These are phyloP conservation scores for Hsuehochloa calcarea DNA, from an alignment of 176 grass and related monocot genomes.

Conservation along the genomic window DNA sequence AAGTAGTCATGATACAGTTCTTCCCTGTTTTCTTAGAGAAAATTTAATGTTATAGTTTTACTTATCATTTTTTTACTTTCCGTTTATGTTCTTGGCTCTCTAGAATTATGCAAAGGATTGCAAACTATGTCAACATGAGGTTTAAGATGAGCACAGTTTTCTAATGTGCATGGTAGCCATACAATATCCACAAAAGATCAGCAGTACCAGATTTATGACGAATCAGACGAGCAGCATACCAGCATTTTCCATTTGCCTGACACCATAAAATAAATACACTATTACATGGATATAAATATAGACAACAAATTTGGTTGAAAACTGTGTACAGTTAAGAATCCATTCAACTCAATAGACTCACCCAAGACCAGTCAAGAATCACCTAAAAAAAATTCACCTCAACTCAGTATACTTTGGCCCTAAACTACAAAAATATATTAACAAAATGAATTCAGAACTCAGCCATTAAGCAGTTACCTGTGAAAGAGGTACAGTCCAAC, in stretches of 20 bases:
- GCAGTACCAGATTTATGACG: slow-evolving; percentile 29
- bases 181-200: slow-evolving; percentile 20
- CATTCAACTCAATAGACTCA: neutral
- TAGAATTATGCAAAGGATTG: neutral
- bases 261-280: slow-evolving; percentile 32
- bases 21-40: neutral
- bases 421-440: slow-evolving; percentile 4
- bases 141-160: neutral
- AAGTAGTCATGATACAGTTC: neutral
- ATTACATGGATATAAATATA: neutral
- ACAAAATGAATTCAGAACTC: slow-evolving; percentile 12
- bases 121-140: neutral
- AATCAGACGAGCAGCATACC: slow-evolving; percentile 36
- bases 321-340: neutral
- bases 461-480: slow-evolving; percentile 22
- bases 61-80: slow-evolving; percentile 9
- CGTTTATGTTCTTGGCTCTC: neutral
- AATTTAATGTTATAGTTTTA: slow-evolving; percentile 4
- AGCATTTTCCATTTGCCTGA: slow-evolving; percentile 28
- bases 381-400: neutral
- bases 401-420: neutral
- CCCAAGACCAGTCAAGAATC: slow-evolving; percentile 5
- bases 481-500: slow-evolving; percentile 51
- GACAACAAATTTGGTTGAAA: neutral
- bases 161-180: neutral